phyloP scores from a whole-genome alignment of 169 alveolate species.

The Cyclospora cayetanensis region DNA sequence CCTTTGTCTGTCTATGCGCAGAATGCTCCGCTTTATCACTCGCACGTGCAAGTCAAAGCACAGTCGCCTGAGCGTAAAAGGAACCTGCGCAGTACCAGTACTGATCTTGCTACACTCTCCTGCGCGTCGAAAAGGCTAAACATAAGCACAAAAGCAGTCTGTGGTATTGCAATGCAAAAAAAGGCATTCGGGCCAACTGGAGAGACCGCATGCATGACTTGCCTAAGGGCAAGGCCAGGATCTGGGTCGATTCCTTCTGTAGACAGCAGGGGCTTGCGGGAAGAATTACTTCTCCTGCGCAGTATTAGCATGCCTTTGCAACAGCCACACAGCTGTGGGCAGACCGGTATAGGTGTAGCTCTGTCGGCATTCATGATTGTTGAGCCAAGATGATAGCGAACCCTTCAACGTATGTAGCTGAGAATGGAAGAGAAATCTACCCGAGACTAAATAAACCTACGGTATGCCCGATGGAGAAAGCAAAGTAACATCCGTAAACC shows the following conservation, averaged over 20 bases:
- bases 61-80: constrained; percentile 20
- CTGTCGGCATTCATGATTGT: too few relatives aligned
- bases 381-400: too few relatives aligned
- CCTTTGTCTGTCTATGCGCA: constrained; percentile 62
- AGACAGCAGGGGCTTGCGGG: not conserved
- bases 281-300: not conserved
- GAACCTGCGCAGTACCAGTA: too few relatives aligned
- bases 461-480: constrained; percentile 92
- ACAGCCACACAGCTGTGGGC: too few relatives aligned
- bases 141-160: not conserved
- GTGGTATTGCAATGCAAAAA: not conserved
- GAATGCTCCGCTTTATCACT: not conserved
- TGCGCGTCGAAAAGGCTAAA: not conserved
- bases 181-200: not conserved
- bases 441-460: constrained; percentile 71
- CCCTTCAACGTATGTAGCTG: too few relatives aligned
- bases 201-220: not conserved
- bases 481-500: constrained; percentile 85
- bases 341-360: too few relatives aligned
- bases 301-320: too few relatives aligned
- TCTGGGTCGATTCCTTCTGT: not conserved
- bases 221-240: not conserved
- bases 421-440: not conserved
- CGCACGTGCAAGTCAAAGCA: constrained; percentile 16
- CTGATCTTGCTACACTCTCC: too few relatives aligned